Percentiles rank a stretch among this genome's conserved stretches.
These are phyloP conservation scores for Geranium incanum DNA, from an alignment of 441 rosid genomes.

Conservation along the genomic window DNA sequence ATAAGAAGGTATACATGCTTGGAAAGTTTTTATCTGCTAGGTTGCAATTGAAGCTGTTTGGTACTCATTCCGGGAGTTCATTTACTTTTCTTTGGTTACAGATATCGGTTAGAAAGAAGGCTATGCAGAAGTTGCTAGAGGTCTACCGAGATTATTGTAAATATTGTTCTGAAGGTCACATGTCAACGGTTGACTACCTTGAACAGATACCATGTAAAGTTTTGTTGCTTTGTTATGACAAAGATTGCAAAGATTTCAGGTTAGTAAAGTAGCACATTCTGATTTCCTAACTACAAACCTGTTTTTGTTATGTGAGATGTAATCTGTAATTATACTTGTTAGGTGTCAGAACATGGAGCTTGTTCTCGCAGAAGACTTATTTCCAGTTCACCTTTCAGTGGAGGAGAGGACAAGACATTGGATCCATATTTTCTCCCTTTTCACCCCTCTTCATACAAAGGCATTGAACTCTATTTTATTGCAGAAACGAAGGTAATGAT, in stretches of 20 bases:
- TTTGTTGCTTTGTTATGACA: slow-evolving; percentile 70
- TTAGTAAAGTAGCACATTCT: slow-evolving; percentile 28
- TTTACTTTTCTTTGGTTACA: slow-evolving; percentile 22
- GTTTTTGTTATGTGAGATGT: not conserved
- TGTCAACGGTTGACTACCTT: slow-evolving; percentile 48
- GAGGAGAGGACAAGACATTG: slow-evolving; percentile 73
- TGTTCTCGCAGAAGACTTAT: slow-evolving; percentile 65
- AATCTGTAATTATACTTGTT: slow-evolving; percentile 25
- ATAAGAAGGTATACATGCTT: slow-evolving; percentile 66
- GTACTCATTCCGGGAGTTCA: slow-evolving; percentile 13
- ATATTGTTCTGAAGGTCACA: slow-evolving; percentile 59
- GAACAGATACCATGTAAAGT: slow-evolving; percentile 85
- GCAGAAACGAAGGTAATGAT: slow-evolving; percentile 65
- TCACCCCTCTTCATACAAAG: slow-evolving; percentile 62
- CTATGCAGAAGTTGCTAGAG: slow-evolving; percentile 67
- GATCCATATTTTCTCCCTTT: slow-evolving; percentile 68
- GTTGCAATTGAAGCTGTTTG: slow-evolving; percentile 11
- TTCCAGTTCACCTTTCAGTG: slow-evolving; percentile 55
- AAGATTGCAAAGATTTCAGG: slow-evolving; percentile 80
- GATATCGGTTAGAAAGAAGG: slow-evolving; percentile 78
- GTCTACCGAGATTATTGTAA: slow-evolving; percentile 74
- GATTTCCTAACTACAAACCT: not conserved
- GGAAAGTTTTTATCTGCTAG: slow-evolving; percentile 10
- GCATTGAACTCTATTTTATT: slow-evolving; percentile 60
- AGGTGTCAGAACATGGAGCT: slow-evolving; percentile 74